Evolutionary conservation across 768 basidiomycete genomes (phyloP), one percentile per base, ranked within the genome.

Genomic region (Boletus sp.): DNA sequence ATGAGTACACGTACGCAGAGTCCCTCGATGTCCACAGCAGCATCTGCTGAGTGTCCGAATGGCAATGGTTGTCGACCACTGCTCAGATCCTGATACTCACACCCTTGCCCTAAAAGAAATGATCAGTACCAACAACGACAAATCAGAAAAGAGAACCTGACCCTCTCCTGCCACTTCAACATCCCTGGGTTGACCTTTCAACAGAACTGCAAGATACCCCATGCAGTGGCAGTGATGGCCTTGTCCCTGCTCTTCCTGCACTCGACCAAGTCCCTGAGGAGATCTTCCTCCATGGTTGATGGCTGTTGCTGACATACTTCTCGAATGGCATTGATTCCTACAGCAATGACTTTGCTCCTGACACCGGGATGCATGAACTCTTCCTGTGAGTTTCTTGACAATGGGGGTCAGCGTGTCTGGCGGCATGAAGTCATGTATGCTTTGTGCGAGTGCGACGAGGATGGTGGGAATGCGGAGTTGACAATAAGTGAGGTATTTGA

Each of bases 321-420:
- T 33, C 94, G 81, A 41, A 99, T 93, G 15, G 92, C 83, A 71
- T 99, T 99, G 60, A 99, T 76, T n/a, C 97, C 97, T 0, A 95
- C 97, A 1, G 95, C 87, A 58, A 98, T 90, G 65, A 98, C 94
- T 72, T 98, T 94, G 64, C 89, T 84, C 1, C 92, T 92, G 3
- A 98, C 97, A 47, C 97, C 97, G 1, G 96, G 95, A 71, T 98
- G 95, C 2, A 99, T 90, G 63, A 98, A 99, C 69, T 99, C 96
- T 65, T 89, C 85, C 1, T n/a, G 95, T 94, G 55, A 99, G 76
- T 73, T 98, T 99, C 48, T 85, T 82, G 55, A 99, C 77, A 45
- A 95, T 90, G 12, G 97, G 97, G 5, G 84, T 86, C 7, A 99
- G 77, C 4, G 82, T 91, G 67, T 98, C 95, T 0, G 96, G 96